These are phyloP conservation scores for Hanseniaspora sp. DNA, from an alignment of 1,139 yeast genomes.

Conservation along the genomic window DNA sequence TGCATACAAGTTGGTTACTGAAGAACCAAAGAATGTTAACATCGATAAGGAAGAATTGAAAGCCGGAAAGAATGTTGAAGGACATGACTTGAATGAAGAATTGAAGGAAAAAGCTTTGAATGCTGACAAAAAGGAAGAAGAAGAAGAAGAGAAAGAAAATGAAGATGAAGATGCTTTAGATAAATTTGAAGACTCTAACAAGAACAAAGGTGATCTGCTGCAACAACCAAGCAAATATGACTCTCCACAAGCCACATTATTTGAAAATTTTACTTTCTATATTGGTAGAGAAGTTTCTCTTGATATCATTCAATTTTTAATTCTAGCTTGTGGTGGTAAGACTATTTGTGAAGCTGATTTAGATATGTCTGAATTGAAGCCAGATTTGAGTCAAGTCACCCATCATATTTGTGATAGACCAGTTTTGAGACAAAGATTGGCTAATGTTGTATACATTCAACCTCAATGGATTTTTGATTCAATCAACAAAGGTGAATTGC, in stretches of 20 bases:
- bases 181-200: conserved; percentile 51
- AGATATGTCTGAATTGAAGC: conserved; percentile 40
- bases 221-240: conserved; percentile 63
- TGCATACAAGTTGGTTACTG: conserved; percentile 62
- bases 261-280: conserved; percentile 65
- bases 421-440: conserved; percentile 58
- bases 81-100: conserved; percentile 29
- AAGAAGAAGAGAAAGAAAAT: conserved; percentile 33
- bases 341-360: conserved; percentile 77
- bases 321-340: conserved; percentile 78
- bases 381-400: conserved; percentile 62
- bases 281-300: conserved; percentile 94
- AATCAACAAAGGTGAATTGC: conserved; percentile 62
- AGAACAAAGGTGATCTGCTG: conserved; percentile 63
- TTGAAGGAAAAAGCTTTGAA: conserved; percentile 32
- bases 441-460: conserved; percentile 88
- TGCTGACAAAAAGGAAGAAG: conserved; percentile 36
- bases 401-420: conserved; percentile 96
- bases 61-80: conserved; percentile 30
- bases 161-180: conserved; percentile 49
- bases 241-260: conserved; percentile 50
- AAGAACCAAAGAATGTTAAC: conserved; percentile 31
- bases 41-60: conserved; percentile 24
- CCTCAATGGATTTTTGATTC: conserved; percentile 98
- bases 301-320: conserved; percentile 79